These are phyloP conservation scores for Oryza meyeriana DNA, from an alignment of 176 grass and related monocot genomes.

Conservation along the genomic window DNA sequence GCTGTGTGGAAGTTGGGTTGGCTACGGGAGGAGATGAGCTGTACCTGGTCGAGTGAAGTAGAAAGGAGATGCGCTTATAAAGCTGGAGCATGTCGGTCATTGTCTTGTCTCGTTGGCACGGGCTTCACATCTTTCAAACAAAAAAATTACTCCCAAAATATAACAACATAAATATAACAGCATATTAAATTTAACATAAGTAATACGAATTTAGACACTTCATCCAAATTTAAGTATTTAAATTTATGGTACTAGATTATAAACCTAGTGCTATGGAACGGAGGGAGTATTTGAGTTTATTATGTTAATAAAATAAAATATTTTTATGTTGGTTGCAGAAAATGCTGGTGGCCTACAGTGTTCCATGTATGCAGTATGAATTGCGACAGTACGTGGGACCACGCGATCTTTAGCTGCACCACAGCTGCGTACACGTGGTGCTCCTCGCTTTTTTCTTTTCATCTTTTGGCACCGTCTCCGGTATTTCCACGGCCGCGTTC, in stretches of 20 bases:
- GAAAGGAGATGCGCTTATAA: not conserved
- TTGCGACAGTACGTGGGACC: not conserved
- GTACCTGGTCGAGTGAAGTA: not conserved
- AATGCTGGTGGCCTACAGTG: not conserved
- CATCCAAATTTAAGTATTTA: too few relatives aligned
- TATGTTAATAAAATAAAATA: too few relatives aligned
- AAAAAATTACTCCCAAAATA: too few relatives aligned
- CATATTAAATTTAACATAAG: too few relatives aligned
- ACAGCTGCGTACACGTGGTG: not conserved
- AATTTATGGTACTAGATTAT: too few relatives aligned
- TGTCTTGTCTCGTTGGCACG: not conserved
- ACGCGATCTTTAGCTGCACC: not conserved
- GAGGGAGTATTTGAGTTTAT: too few relatives aligned
- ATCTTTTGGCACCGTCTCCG: not conserved
- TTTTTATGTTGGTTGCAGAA: not conserved
- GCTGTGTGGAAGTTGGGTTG: not conserved
- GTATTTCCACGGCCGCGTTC: too few relatives aligned
- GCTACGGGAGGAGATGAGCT: not conserved
- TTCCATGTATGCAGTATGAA: not conserved
- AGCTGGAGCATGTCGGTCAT: not conserved
- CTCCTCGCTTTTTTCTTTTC: too few relatives aligned
- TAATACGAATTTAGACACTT: too few relatives aligned
- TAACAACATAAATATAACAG: too few relatives aligned
- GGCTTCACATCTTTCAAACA: too few relatives aligned
- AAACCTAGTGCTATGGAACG: too few relatives aligned